phyloP scores from a whole-genome alignment of 148 eudicot genomes.

The Rhododendron griersonianum region DNA sequence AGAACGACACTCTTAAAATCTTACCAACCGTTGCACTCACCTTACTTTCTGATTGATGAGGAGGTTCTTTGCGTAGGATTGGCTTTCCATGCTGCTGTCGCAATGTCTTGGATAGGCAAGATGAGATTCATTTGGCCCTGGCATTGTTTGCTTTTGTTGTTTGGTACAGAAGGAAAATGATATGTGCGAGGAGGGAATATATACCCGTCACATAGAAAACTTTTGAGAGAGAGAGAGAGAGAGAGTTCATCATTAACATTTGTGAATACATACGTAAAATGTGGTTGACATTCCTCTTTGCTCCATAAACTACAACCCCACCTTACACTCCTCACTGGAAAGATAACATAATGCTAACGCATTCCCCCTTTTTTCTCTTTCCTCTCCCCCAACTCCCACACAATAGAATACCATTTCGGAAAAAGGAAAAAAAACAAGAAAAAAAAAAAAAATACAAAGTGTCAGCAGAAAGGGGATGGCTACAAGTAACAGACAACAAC shows the following conservation, averaged over 20 bases:
- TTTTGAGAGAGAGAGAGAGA: not conserved
- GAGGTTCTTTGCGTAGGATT: slow-evolving; percentile 48
- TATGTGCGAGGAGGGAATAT: not conserved
- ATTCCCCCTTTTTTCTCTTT: slow-evolving; percentile 2
- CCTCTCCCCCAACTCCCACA: slow-evolving; percentile 6
- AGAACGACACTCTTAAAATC: slow-evolving; percentile 28
- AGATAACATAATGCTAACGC: slow-evolving; percentile 11
- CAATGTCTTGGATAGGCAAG: slow-evolving; percentile 46
- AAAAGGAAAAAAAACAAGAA: not conserved
- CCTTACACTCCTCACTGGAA: not conserved
- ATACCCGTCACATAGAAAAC: not conserved
- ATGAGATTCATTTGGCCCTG: not conserved
- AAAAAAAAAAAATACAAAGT: not conserved
- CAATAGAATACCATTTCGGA: not conserved
- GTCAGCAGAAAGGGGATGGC: not conserved
- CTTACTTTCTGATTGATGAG: slow-evolving; percentile 57
- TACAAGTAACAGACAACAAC: slow-evolving; percentile 2
- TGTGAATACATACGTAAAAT: slow-evolving; percentile 5
- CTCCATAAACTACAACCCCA: slow-evolving; percentile 8
- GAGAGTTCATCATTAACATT: slow-evolving; percentile 2
- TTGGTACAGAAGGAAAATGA: not conserved
- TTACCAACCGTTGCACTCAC: slow-evolving; percentile 40
- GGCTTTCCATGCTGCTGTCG: slow-evolving; percentile 58
- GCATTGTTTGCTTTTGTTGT: not conserved
- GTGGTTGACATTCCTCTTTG: slow-evolving; percentile 14